phyloP scores from a whole-genome alignment of 1,284 basidiomycete species.

The Hemileia vastatrix region DNA sequence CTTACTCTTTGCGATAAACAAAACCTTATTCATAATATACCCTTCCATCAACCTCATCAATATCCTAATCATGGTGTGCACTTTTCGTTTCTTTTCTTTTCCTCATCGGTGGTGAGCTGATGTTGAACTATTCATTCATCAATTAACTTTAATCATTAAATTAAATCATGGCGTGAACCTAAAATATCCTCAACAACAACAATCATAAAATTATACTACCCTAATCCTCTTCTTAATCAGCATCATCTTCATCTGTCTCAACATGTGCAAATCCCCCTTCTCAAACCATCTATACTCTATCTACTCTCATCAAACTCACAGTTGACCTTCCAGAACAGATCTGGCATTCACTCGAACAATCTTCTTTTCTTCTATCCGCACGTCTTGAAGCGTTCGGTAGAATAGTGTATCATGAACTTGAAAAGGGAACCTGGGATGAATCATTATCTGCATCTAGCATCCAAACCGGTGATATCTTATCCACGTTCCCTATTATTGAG shows the following conservation, averaged over 20 bases:
- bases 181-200: too few relatives aligned
- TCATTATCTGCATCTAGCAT: too few relatives aligned
- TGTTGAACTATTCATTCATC: not conserved
- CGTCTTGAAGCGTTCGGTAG: slow-evolving; percentile 5
- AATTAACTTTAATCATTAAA: not conserved
- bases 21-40: too few relatives aligned
- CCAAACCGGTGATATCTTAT: not conserved
- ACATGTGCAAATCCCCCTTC: slow-evolving; percentile 2
- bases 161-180: not conserved
- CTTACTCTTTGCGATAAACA: not conserved
- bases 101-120: not conserved
- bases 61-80: too few relatives aligned
- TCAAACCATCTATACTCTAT: slow-evolving; percentile 4
- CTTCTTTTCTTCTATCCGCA: slow-evolving; percentile 4
- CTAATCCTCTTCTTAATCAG: not conserved
- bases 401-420: slow-evolving; percentile 14
- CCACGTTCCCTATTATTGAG: slow-evolving; percentile 12
- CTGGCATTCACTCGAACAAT: slow-evolving; percentile 12
- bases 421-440: slow-evolving; percentile 13
- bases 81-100: not conserved
- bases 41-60: too few relatives aligned
- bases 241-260: not conserved
- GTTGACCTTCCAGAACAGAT: slow-evolving; percentile 13
- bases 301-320: slow-evolving; percentile 11
- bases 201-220: not conserved